A percentile compares a stretch with the other conserved stretches of the same genome.
Conservation (phyloP, 2,329 filamentous ascomycete species). For the Fusarium incarnatum region DNA sequence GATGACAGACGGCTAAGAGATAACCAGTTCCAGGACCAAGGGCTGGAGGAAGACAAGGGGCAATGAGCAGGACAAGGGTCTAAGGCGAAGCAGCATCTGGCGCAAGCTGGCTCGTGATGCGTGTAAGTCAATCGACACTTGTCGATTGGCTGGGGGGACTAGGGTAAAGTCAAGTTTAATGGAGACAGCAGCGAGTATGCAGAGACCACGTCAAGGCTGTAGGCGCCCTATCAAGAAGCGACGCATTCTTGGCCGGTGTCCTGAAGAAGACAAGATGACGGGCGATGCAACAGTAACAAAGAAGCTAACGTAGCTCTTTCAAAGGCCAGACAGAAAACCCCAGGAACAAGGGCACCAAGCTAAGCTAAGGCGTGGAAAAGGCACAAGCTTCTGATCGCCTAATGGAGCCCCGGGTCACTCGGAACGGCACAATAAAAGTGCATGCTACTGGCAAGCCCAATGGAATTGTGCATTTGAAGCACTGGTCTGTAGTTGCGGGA, state of each 20-base stretch:
- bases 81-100: constrained; percentile 42
- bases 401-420: constrained; percentile 22
- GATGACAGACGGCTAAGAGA: constrained; percentile 25
- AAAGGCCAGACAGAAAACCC: constrained; percentile 13
- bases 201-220: constrained; percentile 30
- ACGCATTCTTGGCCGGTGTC: constrained; percentile 40
- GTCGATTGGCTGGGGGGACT: constrained; percentile 20
- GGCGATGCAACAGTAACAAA: constrained; percentile 32
- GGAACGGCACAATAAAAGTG: constrained; percentile 17
- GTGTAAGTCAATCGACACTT: constrained; percentile 33
- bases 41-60: constrained; percentile 26
- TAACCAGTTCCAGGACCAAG: constrained; percentile 21
- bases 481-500: neutral
- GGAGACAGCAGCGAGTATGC: constrained; percentile 16
- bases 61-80: constrained; percentile 19
- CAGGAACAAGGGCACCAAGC: constrained; percentile 29
- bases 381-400: constrained; percentile 23
- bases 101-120: constrained; percentile 42
- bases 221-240: constrained; percentile 20
- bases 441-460: constrained; percentile 11
- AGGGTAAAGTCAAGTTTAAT: constrained; percentile 22
- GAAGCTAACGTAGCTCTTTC: constrained; percentile 13
- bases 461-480: constrained; percentile 11
- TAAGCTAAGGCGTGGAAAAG: constrained; percentile 28
- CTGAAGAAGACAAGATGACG: constrained; percentile 24